These are phyloP conservation scores for Diaporthe amygdali DNA, from an alignment of 2,329 filamentous ascomycete genomes.

Conservation along the genomic window DNA sequence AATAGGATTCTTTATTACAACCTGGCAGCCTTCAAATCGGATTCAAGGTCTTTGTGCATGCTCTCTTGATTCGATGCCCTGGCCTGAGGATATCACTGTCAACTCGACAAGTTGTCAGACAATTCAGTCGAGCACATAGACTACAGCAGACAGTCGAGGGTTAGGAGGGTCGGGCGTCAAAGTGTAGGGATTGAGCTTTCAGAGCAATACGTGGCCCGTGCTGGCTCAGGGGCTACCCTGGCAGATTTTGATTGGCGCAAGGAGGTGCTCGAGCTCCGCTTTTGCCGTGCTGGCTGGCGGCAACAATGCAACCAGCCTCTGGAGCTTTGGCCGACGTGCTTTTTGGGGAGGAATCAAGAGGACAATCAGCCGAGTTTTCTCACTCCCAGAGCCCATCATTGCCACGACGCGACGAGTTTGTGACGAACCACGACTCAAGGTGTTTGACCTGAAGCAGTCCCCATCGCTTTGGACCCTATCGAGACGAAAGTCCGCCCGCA, in stretches of 20 bases:
- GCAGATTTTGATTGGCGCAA: slow-evolving; percentile 13
- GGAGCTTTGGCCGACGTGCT: slow-evolving; percentile 11
- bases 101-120: too few relatives aligned
- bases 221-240: slow-evolving; percentile 14
- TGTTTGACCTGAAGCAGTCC: background rate
- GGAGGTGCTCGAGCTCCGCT: background rate
- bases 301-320: slow-evolving; percentile 1
- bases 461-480: background rate
- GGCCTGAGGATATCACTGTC: too few relatives aligned
- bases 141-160: background rate
- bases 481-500: background rate
- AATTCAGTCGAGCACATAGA: too few relatives aligned
- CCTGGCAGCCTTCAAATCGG: too few relatives aligned
- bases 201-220: background rate
- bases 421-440: slow-evolving; percentile 7
- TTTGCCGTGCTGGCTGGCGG: slow-evolving; percentile 12
- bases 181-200: slow-evolving; percentile 1
- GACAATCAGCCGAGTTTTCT: slow-evolving; percentile 14
- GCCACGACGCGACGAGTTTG: slow-evolving; percentile 3
- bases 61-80: too few relatives aligned
- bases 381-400: background rate
- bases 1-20: too few relatives aligned
- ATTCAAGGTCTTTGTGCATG: too few relatives aligned
- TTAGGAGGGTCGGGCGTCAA: background rate
- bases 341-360: slow-evolving; percentile 15